phyloP scores from a whole-genome alignment of 306 rosid species.

The Dalbergia cochinchinensis region DNA sequence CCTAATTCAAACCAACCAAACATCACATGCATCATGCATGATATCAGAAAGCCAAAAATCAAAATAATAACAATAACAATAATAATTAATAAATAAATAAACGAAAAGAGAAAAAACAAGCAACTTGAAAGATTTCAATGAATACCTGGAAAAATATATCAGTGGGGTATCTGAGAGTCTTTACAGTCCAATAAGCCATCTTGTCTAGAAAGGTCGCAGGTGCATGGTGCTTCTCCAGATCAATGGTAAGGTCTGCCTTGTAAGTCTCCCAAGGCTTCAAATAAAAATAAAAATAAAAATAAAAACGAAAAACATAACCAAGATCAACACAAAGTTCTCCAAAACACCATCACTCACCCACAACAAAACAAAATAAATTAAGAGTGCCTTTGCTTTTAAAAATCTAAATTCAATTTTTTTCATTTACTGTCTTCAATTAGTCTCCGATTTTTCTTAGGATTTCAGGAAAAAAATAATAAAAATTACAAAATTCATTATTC shows the following conservation, averaged over 20 bases:
- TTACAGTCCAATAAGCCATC: conserved; percentile 82
- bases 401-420: too few relatives aligned
- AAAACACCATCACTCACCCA: background rate
- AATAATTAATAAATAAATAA: background rate
- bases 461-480: background rate
- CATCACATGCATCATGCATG: conserved; percentile 41
- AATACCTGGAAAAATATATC: conserved; percentile 79
- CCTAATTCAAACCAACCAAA: background rate
- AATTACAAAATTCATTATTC: too few relatives aligned
- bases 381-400: too few relatives aligned
- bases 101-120: background rate
- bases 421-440: too few relatives aligned
- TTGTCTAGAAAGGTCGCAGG: conserved; percentile 69
- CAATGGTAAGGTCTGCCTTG: conserved; percentile 67
- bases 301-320: background rate
- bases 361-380: background rate
- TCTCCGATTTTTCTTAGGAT: too few relatives aligned
- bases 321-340: background rate
- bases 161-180: conserved; percentile 66
- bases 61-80: too few relatives aligned
- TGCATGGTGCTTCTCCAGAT: conserved; percentile 70
- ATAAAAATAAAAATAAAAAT: background rate
- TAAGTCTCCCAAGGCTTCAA: conserved; percentile 85
- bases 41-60: background rate
- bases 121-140: background rate